Percentiles rank a stretch among this genome's conserved stretches.
Evolutionary conservation across 2,329 filamentous ascomycete species (phyloP).

Genomic region (Trichoderma asperellum): DNA sequence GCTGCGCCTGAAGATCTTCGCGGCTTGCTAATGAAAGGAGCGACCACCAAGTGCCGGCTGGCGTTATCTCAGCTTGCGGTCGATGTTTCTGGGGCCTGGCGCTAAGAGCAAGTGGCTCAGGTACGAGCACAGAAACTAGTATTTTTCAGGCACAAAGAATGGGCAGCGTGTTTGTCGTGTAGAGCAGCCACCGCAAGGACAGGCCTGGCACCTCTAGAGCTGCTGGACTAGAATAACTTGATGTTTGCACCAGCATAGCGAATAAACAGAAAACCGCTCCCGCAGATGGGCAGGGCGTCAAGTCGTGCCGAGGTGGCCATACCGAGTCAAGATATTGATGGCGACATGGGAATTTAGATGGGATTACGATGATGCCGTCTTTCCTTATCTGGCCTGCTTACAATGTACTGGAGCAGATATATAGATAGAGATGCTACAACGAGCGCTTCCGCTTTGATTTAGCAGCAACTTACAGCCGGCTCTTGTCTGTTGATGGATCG

Average conservation of each 20-base stretch:
- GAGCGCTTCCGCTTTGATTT: neutral
- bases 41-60: neutral
- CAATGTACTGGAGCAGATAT: neutral
- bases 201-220: neutral
- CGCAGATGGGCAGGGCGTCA: neutral
- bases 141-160: neutral
- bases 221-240: neutral
- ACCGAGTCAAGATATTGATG: neutral
- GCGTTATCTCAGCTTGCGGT: neutral
- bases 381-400: neutral
- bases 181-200: neutral
- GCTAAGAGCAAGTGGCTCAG: conserved; percentile 12
- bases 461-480: neutral
- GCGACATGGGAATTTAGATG: neutral
- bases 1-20: neutral
- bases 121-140: neutral
- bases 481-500: neutral
- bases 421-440: neutral
- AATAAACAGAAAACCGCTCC: neutral
- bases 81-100: neutral
- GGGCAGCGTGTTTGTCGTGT: neutral
- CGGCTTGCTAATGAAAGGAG: conserved; percentile 15
- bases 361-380: neutral
- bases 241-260: neutral
- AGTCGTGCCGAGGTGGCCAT: neutral